These are phyloP conservation scores for Talaromyces sp. DNA, from an alignment of 2,329 filamentous ascomycete species.

Conservation along the genomic window DNA sequence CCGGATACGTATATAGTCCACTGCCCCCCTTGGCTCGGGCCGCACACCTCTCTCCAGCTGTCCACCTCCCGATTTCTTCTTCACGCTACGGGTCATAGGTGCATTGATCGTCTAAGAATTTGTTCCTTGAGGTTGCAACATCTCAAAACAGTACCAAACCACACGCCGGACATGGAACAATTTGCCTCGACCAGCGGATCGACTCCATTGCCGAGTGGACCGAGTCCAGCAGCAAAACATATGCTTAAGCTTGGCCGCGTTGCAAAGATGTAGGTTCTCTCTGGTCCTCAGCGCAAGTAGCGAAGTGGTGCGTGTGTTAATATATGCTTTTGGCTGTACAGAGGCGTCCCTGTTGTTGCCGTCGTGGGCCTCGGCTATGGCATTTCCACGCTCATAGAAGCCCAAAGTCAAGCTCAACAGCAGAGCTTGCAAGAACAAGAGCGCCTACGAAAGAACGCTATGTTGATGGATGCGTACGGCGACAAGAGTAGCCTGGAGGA, in stretches of 20 bases:
- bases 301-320: constrained; percentile 18
- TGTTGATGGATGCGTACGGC: constrained; percentile 43
- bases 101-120: not conserved
- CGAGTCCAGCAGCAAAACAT: constrained; percentile 4
- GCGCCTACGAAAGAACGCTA: constrained; percentile 29
- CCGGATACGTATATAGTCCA: not conserved
- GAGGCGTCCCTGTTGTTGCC: constrained; percentile 9
- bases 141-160: not conserved
- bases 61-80: not conserved
- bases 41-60: not conserved
- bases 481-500: constrained; percentile 38
- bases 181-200: constrained; percentile 7
- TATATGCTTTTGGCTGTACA: not conserved
- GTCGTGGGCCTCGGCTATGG: constrained; percentile 17
- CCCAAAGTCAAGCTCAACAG: constrained; percentile 9
- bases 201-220: constrained; percentile 2
- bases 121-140: not conserved
- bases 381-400: constrained; percentile 19
- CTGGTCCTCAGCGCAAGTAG: not conserved
- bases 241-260: constrained; percentile 8
- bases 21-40: not conserved
- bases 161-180: constrained; percentile 5
- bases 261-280: constrained; percentile 8
- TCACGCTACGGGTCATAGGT: not conserved
- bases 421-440: constrained; percentile 22